These are phyloP conservation scores for Hygrophorus russula DNA, from an alignment of 768 basidiomycete genomes.

Conservation along the genomic window DNA sequence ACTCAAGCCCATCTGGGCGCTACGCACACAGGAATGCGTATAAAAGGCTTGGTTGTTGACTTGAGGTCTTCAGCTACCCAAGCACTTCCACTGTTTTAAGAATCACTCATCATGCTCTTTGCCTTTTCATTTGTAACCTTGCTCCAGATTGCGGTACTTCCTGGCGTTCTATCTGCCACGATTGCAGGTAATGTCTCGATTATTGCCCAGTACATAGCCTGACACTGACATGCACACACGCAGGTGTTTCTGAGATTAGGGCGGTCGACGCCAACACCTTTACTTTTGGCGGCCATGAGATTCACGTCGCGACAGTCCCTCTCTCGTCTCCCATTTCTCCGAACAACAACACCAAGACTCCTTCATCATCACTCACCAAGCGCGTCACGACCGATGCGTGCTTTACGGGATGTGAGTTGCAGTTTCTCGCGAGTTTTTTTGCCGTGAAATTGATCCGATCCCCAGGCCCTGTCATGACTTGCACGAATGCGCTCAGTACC, in stretches of 20 bases:
- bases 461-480: slow-evolving; percentile 3
- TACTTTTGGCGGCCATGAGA: not conserved
- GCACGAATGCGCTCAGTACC: slow-evolving; percentile 4
- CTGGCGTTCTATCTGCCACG: not conserved
- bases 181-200: not conserved
- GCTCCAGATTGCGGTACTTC: not conserved
- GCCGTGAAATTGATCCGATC: not conserved
- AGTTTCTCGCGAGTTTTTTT: not conserved
- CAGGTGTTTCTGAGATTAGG: not conserved
- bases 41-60: too few species aligned
- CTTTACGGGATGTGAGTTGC: not conserved
- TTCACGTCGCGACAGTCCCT: not conserved
- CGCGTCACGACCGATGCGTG: not conserved
- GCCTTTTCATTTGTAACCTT: not conserved
- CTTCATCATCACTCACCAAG: slow-evolving; percentile 1
- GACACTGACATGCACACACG: not conserved
- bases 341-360: not conserved
- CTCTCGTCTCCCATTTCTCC: not conserved
- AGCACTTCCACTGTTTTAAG: too few species aligned
- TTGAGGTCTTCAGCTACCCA: too few species aligned
- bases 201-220: not conserved
- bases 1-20: too few species aligned
- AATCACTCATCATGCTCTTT: not conserved
- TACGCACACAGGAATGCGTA: too few species aligned
- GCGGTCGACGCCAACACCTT: not conserved